Base-by-base conservation (phyloP, 148 eudicot genomes). In the Mesembryanthemum crystallinum region DNA sequence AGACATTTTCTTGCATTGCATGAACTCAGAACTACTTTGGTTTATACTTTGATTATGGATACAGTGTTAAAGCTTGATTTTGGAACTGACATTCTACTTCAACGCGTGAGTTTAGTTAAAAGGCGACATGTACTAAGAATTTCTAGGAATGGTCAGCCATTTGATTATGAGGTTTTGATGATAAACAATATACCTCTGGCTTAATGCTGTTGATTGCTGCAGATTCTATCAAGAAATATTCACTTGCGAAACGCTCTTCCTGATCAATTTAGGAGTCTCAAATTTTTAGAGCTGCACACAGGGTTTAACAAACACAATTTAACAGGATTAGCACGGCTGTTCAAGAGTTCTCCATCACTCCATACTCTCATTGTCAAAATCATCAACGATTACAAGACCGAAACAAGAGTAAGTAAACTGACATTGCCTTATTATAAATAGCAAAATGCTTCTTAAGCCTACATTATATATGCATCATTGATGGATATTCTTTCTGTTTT, bases 351-450 rank as follows among this genome's bases (percentile, higher is more conserved):
- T 37, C 83, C 87, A 13, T 71, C 71, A 27, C 55, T 88, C 57
- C 83, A 85, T 66, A 88, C 84, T 17, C 84, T 88, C 28, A 55
- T 79, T 67, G 69, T 90, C 79, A 86, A 69, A 64, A 80, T 88
- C 10, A 39, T 51, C 1, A n/a, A 67, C 29, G 76, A 68, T 43
- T 67, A 24, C 77, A 84, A 76, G 68, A 49, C 72, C 0, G 77
- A 65, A 59, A 81, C 75, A 65, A 81, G 73, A 51, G 88, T 87
- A 76, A 75, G 89, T 74, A 42, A 9, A 35, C 39, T 4, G 25
- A 54, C 7, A 20, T 63, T 10, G 32, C 35, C 4, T 4, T 21
- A 27, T 3, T 27, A 61, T 20, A n/a, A n/a, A n/a, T n/a, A 61
- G 12, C 64, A 7, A 61, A 25, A 61, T 29, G n/a, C n/a, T 25